A percentile compares a stretch with the other conserved stretches of the same genome.
Conservation (phyloP, 345 rosid species). For the Populus pruinosa region DNA sequence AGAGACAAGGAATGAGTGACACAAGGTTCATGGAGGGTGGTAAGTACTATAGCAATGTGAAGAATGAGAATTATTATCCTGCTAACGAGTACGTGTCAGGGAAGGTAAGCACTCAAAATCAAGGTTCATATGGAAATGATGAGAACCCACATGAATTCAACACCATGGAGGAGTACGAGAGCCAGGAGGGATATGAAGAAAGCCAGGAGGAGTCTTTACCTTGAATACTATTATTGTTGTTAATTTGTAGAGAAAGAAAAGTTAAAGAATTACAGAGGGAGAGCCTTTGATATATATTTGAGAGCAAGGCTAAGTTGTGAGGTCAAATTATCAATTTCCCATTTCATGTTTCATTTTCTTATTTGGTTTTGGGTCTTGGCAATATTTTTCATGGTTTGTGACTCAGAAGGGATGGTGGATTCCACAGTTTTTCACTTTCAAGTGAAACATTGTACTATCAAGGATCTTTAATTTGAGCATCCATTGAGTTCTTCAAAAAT, state of each 20-base stretch:
- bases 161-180: slow-evolving; percentile 55
- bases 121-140: slow-evolving; percentile 16
- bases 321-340: background rate
- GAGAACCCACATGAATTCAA: slow-evolving; percentile 42
- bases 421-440: background rate
- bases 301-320: background rate
- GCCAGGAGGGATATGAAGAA: slow-evolving; percentile 31
- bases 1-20: slow-evolving; percentile 63
- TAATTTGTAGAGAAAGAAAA: background rate
- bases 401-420: background rate
- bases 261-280: background rate
- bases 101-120: slow-evolving; percentile 4
- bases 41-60: slow-evolving; percentile 30
- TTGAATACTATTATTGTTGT: slow-evolving; percentile 15
- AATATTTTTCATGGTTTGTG: background rate
- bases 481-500: background rate
- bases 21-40: slow-evolving; percentile 52
- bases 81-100: slow-evolving; percentile 9
- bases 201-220: slow-evolving; percentile 39
- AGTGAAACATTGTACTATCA: background rate
- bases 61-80: slow-evolving; percentile 15
- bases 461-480: background rate
- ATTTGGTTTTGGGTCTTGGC: background rate
- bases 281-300: background rate
- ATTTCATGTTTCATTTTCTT: background rate